phyloP scores from a whole-genome alignment of 495 filamentous ascomycete genomes.

The Platismatia glauca region DNA sequence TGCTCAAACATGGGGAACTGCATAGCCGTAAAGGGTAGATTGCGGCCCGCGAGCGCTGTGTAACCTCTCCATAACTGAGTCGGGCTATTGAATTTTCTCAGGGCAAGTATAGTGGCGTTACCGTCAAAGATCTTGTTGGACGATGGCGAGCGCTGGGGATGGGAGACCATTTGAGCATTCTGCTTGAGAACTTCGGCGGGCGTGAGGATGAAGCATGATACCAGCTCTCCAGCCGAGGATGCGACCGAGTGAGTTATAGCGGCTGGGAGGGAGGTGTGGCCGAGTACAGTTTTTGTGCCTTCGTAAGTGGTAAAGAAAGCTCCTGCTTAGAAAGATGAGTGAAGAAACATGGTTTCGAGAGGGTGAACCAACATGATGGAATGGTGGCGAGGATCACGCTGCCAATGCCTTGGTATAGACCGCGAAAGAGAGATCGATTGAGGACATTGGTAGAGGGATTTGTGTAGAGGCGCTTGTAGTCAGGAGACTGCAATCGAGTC shows the following conservation, averaged over 20 bases:
- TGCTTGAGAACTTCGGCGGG: slow-evolving; percentile 91
- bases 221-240: slow-evolving; percentile 65
- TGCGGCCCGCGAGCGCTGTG: slow-evolving; percentile 64
- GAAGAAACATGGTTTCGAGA: neutral
- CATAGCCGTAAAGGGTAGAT: slow-evolving; percentile 77
- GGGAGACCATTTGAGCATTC: slow-evolving; percentile 65
- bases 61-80: slow-evolving; percentile 70
- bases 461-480: slow-evolving; percentile 55
- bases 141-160: slow-evolving; percentile 5
- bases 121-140: slow-evolving; percentile 21
- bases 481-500: slow-evolving; percentile 70
- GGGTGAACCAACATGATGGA: slow-evolving; percentile 55
- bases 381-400: slow-evolving; percentile 82
- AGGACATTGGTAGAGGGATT: slow-evolving; percentile 43
- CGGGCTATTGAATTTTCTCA: slow-evolving; percentile 47
- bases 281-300: slow-evolving; percentile 52
- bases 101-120: slow-evolving; percentile 44
- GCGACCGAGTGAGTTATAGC: slow-evolving; percentile 61
- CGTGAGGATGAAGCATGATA: slow-evolving; percentile 76
- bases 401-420: slow-evolving; percentile 81
- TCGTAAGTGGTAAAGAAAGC: slow-evolving; percentile 91
- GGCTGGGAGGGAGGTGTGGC: slow-evolving; percentile 41
- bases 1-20: slow-evolving; percentile 84
- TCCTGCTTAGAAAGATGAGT: slow-evolving; percentile 47
- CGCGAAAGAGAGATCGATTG: slow-evolving; percentile 53